These are phyloP conservation scores for Blastocrithidia nonstop DNA, from an alignment of 208 protist species.

Conservation along the genomic window DNA sequence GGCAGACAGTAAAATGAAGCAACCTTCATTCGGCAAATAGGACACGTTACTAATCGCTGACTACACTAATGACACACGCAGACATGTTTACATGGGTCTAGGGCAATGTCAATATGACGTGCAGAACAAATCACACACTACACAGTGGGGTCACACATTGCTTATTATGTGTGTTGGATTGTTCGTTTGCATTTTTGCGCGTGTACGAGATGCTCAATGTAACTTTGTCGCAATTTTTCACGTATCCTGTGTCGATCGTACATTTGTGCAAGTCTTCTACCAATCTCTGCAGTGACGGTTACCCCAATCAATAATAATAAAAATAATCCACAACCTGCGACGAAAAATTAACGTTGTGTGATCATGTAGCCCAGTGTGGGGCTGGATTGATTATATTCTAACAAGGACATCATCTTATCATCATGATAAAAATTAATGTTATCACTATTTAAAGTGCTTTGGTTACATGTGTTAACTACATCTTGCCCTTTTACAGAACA, in stretches of 20 bases:
- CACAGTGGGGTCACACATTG: constrained; percentile 12
- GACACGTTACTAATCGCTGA: constrained; percentile 16
- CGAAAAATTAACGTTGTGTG: too few species aligned
- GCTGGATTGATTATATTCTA: too few species aligned
- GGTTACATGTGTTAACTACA: too few species aligned
- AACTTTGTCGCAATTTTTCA: constrained; percentile 6
- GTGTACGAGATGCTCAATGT: constrained; percentile 10
- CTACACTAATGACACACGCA: constrained; percentile 26
- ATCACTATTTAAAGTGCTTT: too few species aligned
- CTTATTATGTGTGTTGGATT: constrained; percentile 13
- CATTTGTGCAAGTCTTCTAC: constrained; percentile 14
- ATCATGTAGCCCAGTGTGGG: too few species aligned
- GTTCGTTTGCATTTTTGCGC: constrained; percentile 13
- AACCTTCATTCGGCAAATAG: constrained; percentile 23
- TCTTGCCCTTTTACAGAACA: too few species aligned
- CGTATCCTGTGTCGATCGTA: constrained; percentile 19
- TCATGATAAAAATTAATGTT: too few species aligned
- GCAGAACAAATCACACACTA: constrained; percentile 29
- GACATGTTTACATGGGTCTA: constrained; percentile 28
- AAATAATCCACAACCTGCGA: constrained; percentile 13
- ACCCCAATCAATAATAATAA: constrained; percentile 23
- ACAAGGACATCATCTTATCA: too few species aligned
- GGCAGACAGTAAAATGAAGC: constrained; percentile 18
- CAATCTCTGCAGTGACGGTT: constrained; percentile 16
- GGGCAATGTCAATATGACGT: constrained; percentile 19